Conservation (phyloP, 139 green algal genomes). For the Auxenochlorella protothecoides region DNA sequence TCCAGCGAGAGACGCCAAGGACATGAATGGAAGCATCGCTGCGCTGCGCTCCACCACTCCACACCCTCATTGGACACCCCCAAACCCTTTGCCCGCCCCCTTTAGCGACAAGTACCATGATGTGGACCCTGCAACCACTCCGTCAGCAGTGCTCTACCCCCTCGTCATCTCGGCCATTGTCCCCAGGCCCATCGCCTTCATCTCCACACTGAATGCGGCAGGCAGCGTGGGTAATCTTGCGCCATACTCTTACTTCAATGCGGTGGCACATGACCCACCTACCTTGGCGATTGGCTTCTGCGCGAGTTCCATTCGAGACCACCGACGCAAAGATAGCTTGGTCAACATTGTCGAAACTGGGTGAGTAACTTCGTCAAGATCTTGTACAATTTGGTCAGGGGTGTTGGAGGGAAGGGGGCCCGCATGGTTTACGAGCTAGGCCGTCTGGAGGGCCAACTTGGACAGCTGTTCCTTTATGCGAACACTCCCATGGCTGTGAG, state of each 20-base stretch:
- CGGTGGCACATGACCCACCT: slow-evolving; percentile 67
- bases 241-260: slow-evolving; percentile 85
- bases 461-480: background rate
- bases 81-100: no score
- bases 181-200: slow-evolving; percentile 75
- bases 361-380: slow-evolving; percentile 14
- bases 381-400: no score
- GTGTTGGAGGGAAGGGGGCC: no score
- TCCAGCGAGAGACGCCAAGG: no score
- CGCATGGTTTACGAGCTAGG: no score
- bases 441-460: background rate
- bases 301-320: slow-evolving; percentile 15
- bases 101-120: no score
- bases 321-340: slow-evolving; percentile 76
- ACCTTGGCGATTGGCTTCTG: slow-evolving; percentile 50
- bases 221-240: slow-evolving; percentile 55
- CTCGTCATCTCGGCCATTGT: slow-evolving; percentile 72
- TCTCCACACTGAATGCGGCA: slow-evolving; percentile 45
- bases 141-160: slow-evolving; percentile 32
- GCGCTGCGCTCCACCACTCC: no score
- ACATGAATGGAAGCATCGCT: no score
- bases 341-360: slow-evolving; percentile 80
- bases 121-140: no score
- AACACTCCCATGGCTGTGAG: background rate
- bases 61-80: no score